Evolutionary conservation across 257 asterid species (phyloP).

Genomic region (Henckelia pumila): DNA sequence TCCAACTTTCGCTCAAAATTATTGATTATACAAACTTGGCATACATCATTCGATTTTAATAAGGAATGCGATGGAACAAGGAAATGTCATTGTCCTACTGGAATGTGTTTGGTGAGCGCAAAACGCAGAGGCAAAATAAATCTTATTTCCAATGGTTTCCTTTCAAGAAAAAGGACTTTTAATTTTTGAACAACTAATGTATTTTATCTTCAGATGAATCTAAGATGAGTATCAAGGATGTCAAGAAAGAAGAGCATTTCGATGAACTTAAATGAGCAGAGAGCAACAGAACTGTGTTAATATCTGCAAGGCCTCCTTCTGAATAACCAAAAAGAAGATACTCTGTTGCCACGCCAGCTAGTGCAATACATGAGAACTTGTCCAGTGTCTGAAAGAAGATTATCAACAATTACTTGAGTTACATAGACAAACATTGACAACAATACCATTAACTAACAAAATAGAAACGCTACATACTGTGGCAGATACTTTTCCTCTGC

Average conservation of each 20-base stretch:
- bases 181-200: too few relatives aligned
- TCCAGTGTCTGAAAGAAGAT: constrained; percentile 62
- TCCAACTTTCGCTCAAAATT: too few relatives aligned
- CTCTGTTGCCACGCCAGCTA: constrained; percentile 95
- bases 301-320: constrained; percentile 92
- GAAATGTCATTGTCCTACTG: too few relatives aligned
- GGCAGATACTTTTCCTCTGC: constrained; percentile 80
- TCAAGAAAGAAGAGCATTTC: background rate
- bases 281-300: constrained; percentile 48
- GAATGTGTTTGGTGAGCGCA: too few relatives aligned
- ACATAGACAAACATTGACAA: background rate
- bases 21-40: too few relatives aligned
- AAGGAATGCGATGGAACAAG: too few relatives aligned
- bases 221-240: background rate
- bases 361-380: constrained; percentile 84
- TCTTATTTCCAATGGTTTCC: background rate
- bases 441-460: background rate
- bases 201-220: too few relatives aligned
- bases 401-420: constrained; percentile 14
- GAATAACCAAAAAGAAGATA: constrained; percentile 81
- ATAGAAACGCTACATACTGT: constrained; percentile 39
- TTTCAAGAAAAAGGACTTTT: too few relatives aligned
- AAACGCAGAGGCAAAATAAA: constrained; percentile 7
- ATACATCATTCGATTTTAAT: too few relatives aligned
- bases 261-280: constrained; percentile 12